Conservation (phyloP, 2,329 filamentous ascomycete species). For the Thermoascus crustaceus region DNA sequence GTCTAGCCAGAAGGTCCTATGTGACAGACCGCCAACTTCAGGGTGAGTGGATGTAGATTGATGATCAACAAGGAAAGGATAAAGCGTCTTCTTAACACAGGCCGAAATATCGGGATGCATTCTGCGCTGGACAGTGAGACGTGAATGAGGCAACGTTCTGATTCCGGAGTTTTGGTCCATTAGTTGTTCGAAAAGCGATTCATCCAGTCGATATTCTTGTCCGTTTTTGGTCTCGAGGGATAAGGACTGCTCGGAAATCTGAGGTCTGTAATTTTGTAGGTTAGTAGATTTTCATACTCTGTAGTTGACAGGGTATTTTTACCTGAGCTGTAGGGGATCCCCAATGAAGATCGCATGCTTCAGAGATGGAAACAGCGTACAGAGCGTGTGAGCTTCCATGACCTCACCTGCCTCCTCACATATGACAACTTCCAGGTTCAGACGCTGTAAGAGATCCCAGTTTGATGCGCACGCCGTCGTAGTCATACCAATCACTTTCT, state of each 20-base stretch:
- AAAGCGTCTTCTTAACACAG: conserved; percentile 48
- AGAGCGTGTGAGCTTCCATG: conserved; percentile 50
- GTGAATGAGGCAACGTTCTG: conserved; percentile 20
- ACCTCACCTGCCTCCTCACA: conserved; percentile 65
- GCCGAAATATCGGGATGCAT: conserved; percentile 54
- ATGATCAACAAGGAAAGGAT: conserved; percentile 46
- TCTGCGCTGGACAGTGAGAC: conserved; percentile 50
- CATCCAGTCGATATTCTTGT: conserved; percentile 33
- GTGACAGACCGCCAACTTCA: conserved; percentile 36
- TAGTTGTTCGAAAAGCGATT: conserved; percentile 43
- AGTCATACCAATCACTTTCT: conserved; percentile 2
- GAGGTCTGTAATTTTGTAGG: not conserved
- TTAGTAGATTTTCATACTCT: not conserved
- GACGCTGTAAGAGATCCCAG: conserved; percentile 21
- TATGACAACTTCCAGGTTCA: conserved; percentile 39
- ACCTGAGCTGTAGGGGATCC: conserved; percentile 24
- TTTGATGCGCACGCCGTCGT: conserved; percentile 1
- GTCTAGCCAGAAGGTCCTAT: conserved; percentile 40
- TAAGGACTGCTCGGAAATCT: conserved; percentile 4
- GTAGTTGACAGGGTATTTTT: not conserved
- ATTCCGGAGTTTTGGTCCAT: conserved; percentile 13
- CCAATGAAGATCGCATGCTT: conserved; percentile 34
- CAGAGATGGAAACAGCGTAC: conserved; percentile 29
- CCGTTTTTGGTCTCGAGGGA: conserved; percentile 19
- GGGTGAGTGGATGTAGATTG: conserved; percentile 21